Conservation (phyloP, 106 monocot species). For the Dendrobium officinale region DNA sequence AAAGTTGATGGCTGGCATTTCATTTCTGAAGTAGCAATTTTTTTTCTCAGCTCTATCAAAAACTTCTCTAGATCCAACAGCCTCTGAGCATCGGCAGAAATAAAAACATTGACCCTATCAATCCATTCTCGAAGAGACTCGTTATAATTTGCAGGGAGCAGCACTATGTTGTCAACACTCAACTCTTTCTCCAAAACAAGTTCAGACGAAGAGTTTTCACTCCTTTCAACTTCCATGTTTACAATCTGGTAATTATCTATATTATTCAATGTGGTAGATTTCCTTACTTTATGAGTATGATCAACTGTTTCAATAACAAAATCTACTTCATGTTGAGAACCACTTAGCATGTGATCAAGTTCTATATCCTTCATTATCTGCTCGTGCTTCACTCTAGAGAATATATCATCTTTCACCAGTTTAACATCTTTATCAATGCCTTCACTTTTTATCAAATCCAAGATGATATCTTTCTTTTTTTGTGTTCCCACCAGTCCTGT, state of each 20-base stretch:
- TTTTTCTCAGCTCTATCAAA: constrained; percentile 47
- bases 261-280: constrained; percentile 15
- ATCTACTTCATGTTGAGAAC: neutral
- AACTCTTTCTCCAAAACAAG: constrained; percentile 58
- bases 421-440: neutral
- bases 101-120: constrained; percentile 27
- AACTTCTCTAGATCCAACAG: constrained; percentile 36
- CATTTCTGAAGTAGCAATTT: constrained; percentile 39
- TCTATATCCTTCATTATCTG: constrained; percentile 72
- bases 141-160: constrained; percentile 10
- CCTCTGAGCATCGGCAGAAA: constrained; percentile 57
- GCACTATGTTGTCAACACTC: constrained; percentile 40
- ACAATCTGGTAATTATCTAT: constrained; percentile 16
- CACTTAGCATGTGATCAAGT: constrained; percentile 41
- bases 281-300: constrained; percentile 45
- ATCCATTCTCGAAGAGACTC: constrained; percentile 47
- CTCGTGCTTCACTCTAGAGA: constrained; percentile 25
- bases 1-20: constrained; percentile 15
- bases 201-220: constrained; percentile 41
- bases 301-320: constrained; percentile 22
- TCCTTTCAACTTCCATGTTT: constrained; percentile 25
- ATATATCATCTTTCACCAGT: constrained; percentile 4
- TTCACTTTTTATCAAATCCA: neutral
- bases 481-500: neutral
- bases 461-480: constrained; percentile 3